A percentile compares a stretch with the other conserved stretches of the same genome.
Evolutionary conservation across 495 filamentous ascomycete genomes (phyloP).

Genomic region (Hyaloscypha hepaticicola): DNA sequence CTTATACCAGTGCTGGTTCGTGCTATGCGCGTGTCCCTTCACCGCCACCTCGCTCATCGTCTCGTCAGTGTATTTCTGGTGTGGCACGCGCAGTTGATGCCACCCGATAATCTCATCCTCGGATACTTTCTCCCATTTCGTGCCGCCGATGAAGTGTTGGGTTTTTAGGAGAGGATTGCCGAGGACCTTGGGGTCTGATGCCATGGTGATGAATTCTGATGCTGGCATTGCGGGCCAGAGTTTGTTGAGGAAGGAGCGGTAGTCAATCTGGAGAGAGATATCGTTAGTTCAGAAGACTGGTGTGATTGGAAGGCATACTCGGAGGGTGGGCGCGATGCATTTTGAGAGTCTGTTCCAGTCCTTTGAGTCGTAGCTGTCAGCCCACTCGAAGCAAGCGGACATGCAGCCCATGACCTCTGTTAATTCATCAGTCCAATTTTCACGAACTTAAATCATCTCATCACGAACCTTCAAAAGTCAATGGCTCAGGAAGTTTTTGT

Average conservation of each 20-base stretch:
- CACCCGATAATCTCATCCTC: slow-evolving; percentile 67
- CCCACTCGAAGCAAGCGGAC: slow-evolving; percentile 63
- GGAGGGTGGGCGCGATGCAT: slow-evolving; percentile 69
- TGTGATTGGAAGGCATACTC: slow-evolving; percentile 56
- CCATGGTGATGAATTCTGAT: slow-evolving; percentile 68
- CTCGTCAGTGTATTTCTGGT: slow-evolving; percentile 40
- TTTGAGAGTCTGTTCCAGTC: slow-evolving; percentile 70
- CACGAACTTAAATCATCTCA: background rate
- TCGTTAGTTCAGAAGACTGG: too few species aligned
- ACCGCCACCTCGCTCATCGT: slow-evolving; percentile 45
- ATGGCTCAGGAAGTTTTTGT: background rate
- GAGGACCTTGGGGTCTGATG: slow-evolving; percentile 64
- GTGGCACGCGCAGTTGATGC: slow-evolving; percentile 76
- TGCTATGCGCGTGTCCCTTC: slow-evolving; percentile 70
- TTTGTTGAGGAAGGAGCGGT: slow-evolving; percentile 67
- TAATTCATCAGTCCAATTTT: background rate
- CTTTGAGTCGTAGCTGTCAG: slow-evolving; percentile 79
- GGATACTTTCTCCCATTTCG: slow-evolving; percentile 67
- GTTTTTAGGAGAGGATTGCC: slow-evolving; percentile 68
- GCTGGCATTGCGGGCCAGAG: slow-evolving; percentile 72
- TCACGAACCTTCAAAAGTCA: background rate
- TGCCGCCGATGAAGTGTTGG: slow-evolving; percentile 67
- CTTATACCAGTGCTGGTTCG: slow-evolving; percentile 68
- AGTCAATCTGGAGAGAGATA: slow-evolving; percentile 7
- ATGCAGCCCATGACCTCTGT: slow-evolving; percentile 11